Percentiles rank a stretch among this genome's conserved stretches.
These are phyloP conservation scores for Solanum piurae DNA, from an alignment of 257 asterid genomes.

Conservation along the genomic window DNA sequence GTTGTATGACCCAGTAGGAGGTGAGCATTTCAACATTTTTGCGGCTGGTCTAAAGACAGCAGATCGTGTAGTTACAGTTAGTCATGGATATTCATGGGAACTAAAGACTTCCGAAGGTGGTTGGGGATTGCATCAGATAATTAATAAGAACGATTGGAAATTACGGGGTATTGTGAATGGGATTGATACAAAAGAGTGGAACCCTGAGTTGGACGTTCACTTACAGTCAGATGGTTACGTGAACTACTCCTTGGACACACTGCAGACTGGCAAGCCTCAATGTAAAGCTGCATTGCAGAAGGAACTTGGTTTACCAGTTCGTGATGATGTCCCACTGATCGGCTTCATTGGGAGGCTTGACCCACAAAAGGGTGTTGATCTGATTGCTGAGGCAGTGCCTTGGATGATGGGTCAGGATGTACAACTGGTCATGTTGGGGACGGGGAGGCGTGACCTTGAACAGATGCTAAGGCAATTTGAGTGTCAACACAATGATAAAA, in stretches of 20 bases:
- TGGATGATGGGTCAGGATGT: slow-evolving; percentile 88
- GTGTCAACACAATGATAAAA: slow-evolving; percentile 40
- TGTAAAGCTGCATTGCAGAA: slow-evolving; percentile 87
- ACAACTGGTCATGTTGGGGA: slow-evolving; percentile 85
- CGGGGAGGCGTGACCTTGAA: slow-evolving; percentile 78
- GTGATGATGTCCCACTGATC: slow-evolving; percentile 51
- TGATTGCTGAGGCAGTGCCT: slow-evolving; percentile 81
- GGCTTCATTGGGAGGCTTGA: slow-evolving; percentile 96
- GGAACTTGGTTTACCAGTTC: slow-evolving; percentile 71
- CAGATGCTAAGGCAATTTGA: slow-evolving; percentile 67
- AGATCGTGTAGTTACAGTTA: slow-evolving; percentile 80
- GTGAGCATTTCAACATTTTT: slow-evolving; percentile 86
- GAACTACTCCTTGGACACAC: slow-evolving; percentile 78
- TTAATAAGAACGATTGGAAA: slow-evolving; percentile 75
- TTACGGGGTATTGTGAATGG: slow-evolving; percentile 82
- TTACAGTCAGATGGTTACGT: slow-evolving; percentile 63
- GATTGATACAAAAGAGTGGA: slow-evolving; percentile 86
- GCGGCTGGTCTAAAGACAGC: slow-evolving; percentile 91
- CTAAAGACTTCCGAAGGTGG: slow-evolving; percentile 85
- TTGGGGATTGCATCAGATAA: slow-evolving; percentile 85
- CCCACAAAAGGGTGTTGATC: slow-evolving; percentile 81
- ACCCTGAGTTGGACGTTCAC: slow-evolving; percentile 63
- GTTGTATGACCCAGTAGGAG: slow-evolving; percentile 83
- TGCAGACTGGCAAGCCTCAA: slow-evolving; percentile 50
- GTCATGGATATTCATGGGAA: slow-evolving; percentile 90